These are phyloP conservation scores for Clavariopsis aquatica DNA, from an alignment of 495 filamentous ascomycete species.

Conservation along the genomic window DNA sequence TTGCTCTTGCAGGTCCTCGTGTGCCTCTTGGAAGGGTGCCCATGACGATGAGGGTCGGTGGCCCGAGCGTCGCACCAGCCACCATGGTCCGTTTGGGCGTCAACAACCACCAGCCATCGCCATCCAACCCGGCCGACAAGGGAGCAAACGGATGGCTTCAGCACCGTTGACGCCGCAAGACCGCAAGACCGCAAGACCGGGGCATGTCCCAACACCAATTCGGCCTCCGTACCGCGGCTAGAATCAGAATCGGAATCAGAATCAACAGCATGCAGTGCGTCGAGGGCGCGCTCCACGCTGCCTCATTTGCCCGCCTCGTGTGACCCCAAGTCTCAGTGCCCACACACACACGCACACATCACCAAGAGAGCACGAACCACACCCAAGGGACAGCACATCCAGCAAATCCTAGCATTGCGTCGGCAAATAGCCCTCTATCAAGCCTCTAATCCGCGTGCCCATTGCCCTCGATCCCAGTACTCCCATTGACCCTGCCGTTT, in stretches of 20 bases:
- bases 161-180: not conserved
- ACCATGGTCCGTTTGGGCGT: not conserved
- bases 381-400: not conserved
- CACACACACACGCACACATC: conserved; percentile 7
- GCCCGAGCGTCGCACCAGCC: not conserved
- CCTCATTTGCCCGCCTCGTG: conserved; percentile 14
- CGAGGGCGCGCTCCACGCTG: not conserved
- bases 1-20: not conserved
- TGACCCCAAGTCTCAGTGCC: conserved; percentile 17
- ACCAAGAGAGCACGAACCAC: not conserved
- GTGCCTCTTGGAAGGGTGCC: not conserved
- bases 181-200: not conserved
- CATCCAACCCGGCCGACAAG: not conserved
- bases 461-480: not conserved
- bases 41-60: not conserved
- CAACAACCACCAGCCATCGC: too few relatives aligned
- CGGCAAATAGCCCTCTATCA: not conserved
- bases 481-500: conserved; percentile 14
- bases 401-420: not conserved
- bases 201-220: not conserved
- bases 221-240: not conserved
- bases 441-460: not conserved
- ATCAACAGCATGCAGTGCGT: conserved; percentile 9
- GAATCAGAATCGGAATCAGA: too few relatives aligned
- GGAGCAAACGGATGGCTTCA: too few relatives aligned